Percentiles rank a stretch among this genome's conserved stretches.
phyloP scores from a whole-genome alignment of 495 filamentous ascomycete genomes.

The Aspergillus hancockii region DNA sequence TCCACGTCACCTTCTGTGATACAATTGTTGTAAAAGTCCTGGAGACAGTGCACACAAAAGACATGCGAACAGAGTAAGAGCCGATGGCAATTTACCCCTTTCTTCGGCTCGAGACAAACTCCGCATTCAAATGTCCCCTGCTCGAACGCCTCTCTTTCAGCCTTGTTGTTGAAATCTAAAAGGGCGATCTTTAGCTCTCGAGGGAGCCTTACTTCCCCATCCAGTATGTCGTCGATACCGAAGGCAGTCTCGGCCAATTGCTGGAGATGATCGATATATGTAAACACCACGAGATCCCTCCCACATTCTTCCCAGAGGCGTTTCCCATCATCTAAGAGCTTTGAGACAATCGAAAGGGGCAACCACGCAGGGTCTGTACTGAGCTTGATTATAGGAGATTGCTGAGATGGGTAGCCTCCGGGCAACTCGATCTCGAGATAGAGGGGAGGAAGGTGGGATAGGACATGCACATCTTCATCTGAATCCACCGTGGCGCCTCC shows the following conservation, averaged over 20 bases:
- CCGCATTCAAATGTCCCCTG: slow-evolving; percentile 86
- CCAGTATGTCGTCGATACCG: slow-evolving; percentile 58
- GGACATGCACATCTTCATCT: slow-evolving; percentile 55
- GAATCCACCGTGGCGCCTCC: slow-evolving; percentile 16
- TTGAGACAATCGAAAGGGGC: slow-evolving; percentile 53
- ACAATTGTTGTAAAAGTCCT: slow-evolving; percentile 84
- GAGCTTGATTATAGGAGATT: slow-evolving; percentile 67
- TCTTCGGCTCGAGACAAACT: slow-evolving; percentile 91
- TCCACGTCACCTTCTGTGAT: slow-evolving; percentile 83
- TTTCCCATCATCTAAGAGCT: slow-evolving; percentile 60
- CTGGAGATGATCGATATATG: slow-evolving; percentile 85
- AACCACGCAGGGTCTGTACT: slow-evolving; percentile 72
- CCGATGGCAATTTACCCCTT: slow-evolving; percentile 76
- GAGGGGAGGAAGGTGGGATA: slow-evolving; percentile 78
- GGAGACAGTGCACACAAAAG: slow-evolving; percentile 82
- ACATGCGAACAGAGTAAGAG: slow-evolving; percentile 83
- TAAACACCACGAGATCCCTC: slow-evolving; percentile 72
- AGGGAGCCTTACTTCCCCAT: slow-evolving; percentile 40
- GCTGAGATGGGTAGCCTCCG: slow-evolving; percentile 68
- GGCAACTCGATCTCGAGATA: slow-evolving; percentile 69
- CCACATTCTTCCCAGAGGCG: slow-evolving; percentile 83
- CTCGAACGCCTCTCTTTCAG: slow-evolving; percentile 73
- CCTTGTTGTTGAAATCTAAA: slow-evolving; percentile 76
- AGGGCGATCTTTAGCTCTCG: slow-evolving; percentile 68
- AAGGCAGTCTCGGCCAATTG: slow-evolving; percentile 77